Conservation (phyloP, 139 green algal genomes). For the Coelastrella sp. region DNA sequence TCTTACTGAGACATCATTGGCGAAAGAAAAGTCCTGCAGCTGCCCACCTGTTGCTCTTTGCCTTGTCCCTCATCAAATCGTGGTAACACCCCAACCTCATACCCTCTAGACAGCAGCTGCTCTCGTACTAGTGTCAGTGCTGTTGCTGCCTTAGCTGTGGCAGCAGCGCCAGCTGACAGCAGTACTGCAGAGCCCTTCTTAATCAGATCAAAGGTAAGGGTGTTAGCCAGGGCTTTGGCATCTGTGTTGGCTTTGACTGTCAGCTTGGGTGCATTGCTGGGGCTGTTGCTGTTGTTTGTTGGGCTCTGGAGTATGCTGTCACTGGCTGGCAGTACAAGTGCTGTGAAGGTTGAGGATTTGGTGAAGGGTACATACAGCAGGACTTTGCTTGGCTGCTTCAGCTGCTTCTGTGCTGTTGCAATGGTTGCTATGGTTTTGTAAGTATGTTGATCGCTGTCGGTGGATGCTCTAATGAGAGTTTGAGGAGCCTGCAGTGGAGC, state of each 20-base stretch:
- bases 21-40: neutral
- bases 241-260: slow-evolving; percentile 1
- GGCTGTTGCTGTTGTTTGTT: neutral
- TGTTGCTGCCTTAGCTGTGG: neutral
- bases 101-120: slow-evolving; percentile 29
- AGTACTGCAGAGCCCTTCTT: slow-evolving; percentile 11
- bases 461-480: neutral
- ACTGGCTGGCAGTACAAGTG: slow-evolving; percentile 11
- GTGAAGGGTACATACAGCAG: slow-evolving; percentile 39
- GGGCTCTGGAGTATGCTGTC: neutral
- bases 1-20: neutral
- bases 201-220: slow-evolving; percentile 25
- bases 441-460: neutral
- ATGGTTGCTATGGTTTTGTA: slow-evolving; percentile 30
- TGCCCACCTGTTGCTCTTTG: slow-evolving; percentile 1
- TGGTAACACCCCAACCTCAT: slow-evolving; percentile 26
- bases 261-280: neutral
- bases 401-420: slow-evolving; percentile 17
- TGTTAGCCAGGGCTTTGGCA: neutral
- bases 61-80: slow-evolving; percentile 15
- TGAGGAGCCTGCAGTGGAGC: slow-evolving; percentile 22
- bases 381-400: neutral
- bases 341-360: slow-evolving; percentile 6
- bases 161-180: slow-evolving; percentile 1
- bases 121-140: neutral